Evolutionary conservation across 176 grass and related monocot species (phyloP).

Genomic region (Oryza glaberrima): DNA sequence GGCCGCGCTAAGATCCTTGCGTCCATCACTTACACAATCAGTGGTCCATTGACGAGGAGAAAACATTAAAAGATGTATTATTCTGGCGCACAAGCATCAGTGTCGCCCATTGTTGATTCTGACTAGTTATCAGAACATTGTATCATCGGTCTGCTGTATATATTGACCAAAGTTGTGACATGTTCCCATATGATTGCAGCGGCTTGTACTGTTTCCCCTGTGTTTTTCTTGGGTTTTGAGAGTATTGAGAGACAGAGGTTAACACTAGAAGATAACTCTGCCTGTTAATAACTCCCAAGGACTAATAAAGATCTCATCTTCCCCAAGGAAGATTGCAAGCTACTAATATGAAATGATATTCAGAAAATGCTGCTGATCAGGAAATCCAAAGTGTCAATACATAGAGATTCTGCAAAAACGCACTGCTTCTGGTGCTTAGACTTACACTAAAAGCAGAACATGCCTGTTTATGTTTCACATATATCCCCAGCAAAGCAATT

Average conservation of each 20-base stretch:
- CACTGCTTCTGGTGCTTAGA: neutral
- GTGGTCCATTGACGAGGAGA: conserved; percentile 34
- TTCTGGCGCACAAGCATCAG: neutral
- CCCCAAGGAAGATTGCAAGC: neutral
- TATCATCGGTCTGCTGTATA: neutral
- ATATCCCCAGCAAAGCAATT: neutral
- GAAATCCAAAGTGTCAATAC: neutral
- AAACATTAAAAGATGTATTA: conserved; percentile 31
- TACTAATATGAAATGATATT: neutral
- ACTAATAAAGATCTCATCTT: neutral
- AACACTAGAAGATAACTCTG: neutral
- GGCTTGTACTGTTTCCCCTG: too few species aligned
- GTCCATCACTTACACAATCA: conserved; percentile 70
- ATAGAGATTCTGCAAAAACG: neutral
- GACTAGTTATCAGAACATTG: neutral
- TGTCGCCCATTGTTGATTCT: neutral
- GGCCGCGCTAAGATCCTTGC: conserved; percentile 53
- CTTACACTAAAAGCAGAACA: neutral
- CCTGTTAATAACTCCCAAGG: neutral
- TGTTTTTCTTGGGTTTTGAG: neutral
- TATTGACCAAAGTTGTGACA: neutral
- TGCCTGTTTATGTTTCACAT: neutral
- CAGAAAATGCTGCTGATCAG: neutral
- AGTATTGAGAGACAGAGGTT: neutral
- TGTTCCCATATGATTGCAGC: neutral